Base-by-base conservation (phyloP, 345 rosid genomes). In the Populus nigra region DNA sequence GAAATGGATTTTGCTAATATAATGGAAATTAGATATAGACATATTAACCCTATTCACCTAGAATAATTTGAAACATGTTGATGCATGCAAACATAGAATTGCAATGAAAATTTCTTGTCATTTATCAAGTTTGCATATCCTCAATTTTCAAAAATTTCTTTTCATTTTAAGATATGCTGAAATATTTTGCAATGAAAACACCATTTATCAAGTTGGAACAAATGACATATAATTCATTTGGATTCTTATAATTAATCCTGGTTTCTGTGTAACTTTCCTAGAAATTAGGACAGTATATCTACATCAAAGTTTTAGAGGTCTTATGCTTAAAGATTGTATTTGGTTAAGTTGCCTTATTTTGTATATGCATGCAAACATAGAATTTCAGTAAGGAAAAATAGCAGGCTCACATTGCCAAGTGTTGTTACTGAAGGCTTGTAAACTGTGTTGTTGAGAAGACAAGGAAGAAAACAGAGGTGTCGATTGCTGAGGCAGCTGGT, bases 401-500 rank as follows among this genome's bases (percentile, higher is more conserved):
- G 29, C 4, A 41, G 16, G 23, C 17, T 69, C 16, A 69, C 7
- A 41, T 35, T 43, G 9, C 36, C 23, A 2, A 7, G 4, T 49
- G 65, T 76, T 76, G 15, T 67, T 33, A 68, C 67, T 82, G 77
- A 80, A 96, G 98, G 96, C 97, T 96, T 70, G 98, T 94, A 73
- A 94, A 96, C 77, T 90, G 93, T 84, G 91, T 90, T 65, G 88
- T 92, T 45, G 99, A 96, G 86, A 96, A 91, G 89, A 89, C 88
- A 23, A 89, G 97, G 63, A 90, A 86, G 77, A 90, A 86, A 77
- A 85, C 82, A 29, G 86, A 85, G 43, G 71, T 87, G 78, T 96
- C 98, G 45, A 92, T 94, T 85, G 98, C 96, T 11, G 94, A 87
- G 79, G 99, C 99, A 68, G 97, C 99, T 63, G 85, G 73, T 78